Evolutionary conservation across 2,329 filamentous ascomycete genomes (phyloP), one percentile per base, ranked within the genome.

Genomic region (Zalaria sp.): DNA sequence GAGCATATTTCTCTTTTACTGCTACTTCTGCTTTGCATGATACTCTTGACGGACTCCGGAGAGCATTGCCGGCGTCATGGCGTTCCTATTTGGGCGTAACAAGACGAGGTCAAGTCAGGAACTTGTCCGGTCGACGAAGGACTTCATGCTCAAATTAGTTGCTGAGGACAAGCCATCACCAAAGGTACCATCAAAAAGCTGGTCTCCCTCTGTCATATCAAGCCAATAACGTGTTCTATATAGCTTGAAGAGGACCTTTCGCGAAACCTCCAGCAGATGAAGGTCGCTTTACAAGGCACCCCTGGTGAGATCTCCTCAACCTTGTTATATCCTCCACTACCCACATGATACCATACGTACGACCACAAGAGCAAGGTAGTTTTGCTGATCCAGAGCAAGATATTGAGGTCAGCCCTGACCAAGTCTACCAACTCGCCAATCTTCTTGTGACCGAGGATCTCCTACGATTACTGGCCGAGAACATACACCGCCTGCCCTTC

Each of bases 391-490:
- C n/a, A 10, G 27, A 41, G 18, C 5, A 59, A 93, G 91, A 98
- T 61, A 72, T 78, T 53, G 88, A 95, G 61, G 80, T 81, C 53
- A 84, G 77, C 45, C 86, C 87, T 25, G 87, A 95, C 51, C 83
- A 91, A 61, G 83, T 94, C 46, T 82, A 85, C 57, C 79, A 88
- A 56, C 77, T 96, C 38, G 81, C 96, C 40, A 81, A 79, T 43
- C 77, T 83, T 49, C 77, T 93, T 47, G 82, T 95, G 53, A 79
- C 88, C 58, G 87, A 95, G 65, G 87, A 94, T 59, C 72, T 98
- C 5, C 77, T 98, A 35, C 83, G 83, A 53, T 71, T 83, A 40
- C 79, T 98, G 44, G 86, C 89, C 18, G 73, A 80, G 46, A 82
- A 82, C 57, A 81, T 98, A 37, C 79, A 85, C 62, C 77, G 81